Base-by-base conservation (phyloP, 306 rosid species). In the Trifolium dubium region DNA sequence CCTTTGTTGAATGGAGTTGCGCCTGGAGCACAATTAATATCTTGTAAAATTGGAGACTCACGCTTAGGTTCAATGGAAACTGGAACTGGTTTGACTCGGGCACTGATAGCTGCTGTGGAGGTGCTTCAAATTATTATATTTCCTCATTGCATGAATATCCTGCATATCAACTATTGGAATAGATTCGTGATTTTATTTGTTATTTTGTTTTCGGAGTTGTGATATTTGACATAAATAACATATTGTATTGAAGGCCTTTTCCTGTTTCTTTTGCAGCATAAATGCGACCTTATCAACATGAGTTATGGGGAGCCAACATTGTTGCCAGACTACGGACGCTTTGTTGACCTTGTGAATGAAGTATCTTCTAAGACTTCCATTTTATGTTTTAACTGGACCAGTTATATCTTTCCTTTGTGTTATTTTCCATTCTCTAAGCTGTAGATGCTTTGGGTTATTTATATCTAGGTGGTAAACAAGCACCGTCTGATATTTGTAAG, bases 41-140 rank as follows among this genome's bases (percentile, higher is more conserved):
- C 99, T 72, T 94, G 99, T 82, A 94, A 94, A 85, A 94, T 94
- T 81, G 99, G 99, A 79, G 99, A 94, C 78, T 72, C 96, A n/a
- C 99, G 97, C 73, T 74, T 94, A 73, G 99, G 96, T 72, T 92
- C 93, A 83, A 89, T 86, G 97, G 97, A 92, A 87, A 94, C 99
- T 35, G 99, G 99, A 85, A 92, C 97, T 61, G 99, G 96, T 66
- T 80, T 94, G 83, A 94, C 90, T 68, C 92, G 99, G 75, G 99
- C 99, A 66, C 50, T 94, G 55, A 89, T 94, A 75, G 96, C 99
- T 68, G 93, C 96, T 71, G 92, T 88, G 80, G 99, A 94, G 99
- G 99, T 94, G 72, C 79, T 80, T 74, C 44, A 69, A 77, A 32
- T 67, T n/a, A 39, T 67, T 49, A 14, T 67, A 77, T 51, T 19